Evolutionary conservation across 2,329 filamentous ascomycete genomes (phyloP).

Genomic region (Fusarium domesticum): DNA sequence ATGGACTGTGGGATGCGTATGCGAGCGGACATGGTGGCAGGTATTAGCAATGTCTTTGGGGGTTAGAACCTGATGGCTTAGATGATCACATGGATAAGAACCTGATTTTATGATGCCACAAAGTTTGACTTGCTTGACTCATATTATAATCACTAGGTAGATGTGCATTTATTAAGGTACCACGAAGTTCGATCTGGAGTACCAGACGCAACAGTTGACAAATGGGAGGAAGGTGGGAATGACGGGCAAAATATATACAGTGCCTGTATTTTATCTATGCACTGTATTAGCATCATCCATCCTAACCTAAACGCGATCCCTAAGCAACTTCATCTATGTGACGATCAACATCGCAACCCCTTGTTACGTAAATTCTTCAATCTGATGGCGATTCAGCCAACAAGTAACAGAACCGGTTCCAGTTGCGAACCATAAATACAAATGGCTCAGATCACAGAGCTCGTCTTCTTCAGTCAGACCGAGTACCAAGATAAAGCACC

Average conservation of each 20-base stretch:
- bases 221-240: too few relatives aligned
- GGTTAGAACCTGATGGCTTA: constrained; percentile 32
- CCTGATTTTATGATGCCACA: constrained; percentile 9
- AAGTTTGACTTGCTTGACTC: not conserved
- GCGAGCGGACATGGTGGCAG: constrained; percentile 18
- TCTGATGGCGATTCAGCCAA: not conserved
- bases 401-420: not conserved
- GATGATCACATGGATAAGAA: constrained; percentile 27
- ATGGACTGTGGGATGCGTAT: constrained; percentile 25
- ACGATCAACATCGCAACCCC: too few relatives aligned
- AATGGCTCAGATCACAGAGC: constrained; percentile 33
- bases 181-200: too few relatives aligned
- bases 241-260: not conserved
- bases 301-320: too few relatives aligned
- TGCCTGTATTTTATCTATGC: not conserved
- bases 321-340: too few relatives aligned
- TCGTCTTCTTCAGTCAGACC: constrained; percentile 55
- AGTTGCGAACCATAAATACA: not conserved
- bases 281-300: constrained; percentile 3
- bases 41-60: constrained; percentile 25
- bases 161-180: too few relatives aligned
- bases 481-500: constrained; percentile 54
- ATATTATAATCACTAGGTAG: not conserved
- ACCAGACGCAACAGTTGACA: too few relatives aligned
- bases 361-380: not conserved